phyloP scores from a whole-genome alignment of 176 grass and related monocot species.

The Cenchrus purpureus region DNA sequence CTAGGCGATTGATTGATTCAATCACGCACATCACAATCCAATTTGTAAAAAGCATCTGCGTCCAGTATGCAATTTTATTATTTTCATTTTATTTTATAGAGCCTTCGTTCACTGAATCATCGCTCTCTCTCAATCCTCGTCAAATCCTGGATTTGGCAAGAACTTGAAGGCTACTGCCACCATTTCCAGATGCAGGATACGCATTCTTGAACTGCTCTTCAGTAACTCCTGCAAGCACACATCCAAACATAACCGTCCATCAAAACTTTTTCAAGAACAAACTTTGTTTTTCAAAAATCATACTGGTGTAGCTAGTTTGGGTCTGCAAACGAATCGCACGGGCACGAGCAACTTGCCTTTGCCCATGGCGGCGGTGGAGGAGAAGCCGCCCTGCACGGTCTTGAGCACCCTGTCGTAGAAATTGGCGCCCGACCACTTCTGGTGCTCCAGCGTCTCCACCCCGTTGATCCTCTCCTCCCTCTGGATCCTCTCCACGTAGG shows the following conservation, averaged over 20 bases:
- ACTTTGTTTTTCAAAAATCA: not conserved
- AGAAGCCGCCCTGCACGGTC: slow-evolving; percentile 94
- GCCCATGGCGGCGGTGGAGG: slow-evolving; percentile 92
- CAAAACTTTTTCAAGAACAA: not conserved
- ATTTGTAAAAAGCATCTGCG: not conserved
- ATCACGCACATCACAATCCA: slow-evolving; percentile 5
- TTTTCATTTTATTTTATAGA: slow-evolving; percentile 33
- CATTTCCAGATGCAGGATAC: slow-evolving; percentile 16
- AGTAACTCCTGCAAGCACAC: slow-evolving; percentile 68
- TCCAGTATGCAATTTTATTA: not conserved
- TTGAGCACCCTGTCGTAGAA: slow-evolving; percentile 90
- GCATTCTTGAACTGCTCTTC: slow-evolving; percentile 88
- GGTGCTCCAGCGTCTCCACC: slow-evolving; percentile 87
- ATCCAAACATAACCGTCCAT: not conserved
- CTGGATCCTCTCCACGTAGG: slow-evolving; percentile 95
- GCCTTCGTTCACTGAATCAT: not conserved
- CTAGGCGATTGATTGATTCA: not conserved
- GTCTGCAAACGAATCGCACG: not conserved
- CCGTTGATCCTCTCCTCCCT: slow-evolving; percentile 87
- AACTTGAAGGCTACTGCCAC: slow-evolving; percentile 25
- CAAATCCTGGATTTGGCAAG: slow-evolving; percentile 83
- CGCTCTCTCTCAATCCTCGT: not conserved
- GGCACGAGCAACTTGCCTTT: slow-evolving; percentile 56
- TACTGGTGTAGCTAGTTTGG: not conserved
- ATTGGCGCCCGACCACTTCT: slow-evolving; percentile 96